Percentiles rank a stretch among this genome's conserved stretches.
These are phyloP conservation scores for Vanrija humicola DNA, from an alignment of 1,284 basidiomycete species.

Conservation along the genomic window DNA sequence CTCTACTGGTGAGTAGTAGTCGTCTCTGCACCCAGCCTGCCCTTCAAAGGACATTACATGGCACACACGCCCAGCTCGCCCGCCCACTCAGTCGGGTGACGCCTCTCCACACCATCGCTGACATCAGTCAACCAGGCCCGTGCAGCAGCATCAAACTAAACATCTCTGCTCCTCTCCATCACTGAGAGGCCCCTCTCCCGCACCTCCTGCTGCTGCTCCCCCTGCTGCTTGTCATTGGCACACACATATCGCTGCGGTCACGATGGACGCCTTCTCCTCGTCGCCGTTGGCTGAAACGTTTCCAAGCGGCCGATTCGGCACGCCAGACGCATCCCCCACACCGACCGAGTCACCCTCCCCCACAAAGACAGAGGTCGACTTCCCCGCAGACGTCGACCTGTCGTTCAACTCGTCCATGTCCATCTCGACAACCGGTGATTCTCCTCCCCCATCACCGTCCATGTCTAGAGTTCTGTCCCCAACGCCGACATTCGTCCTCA, in stretches of 20 bases:
- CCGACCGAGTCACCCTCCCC: slow-evolving; percentile 26
- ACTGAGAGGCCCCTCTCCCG: too few relatives aligned
- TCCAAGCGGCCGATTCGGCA: slow-evolving; percentile 28
- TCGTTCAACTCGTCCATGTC: slow-evolving; percentile 50
- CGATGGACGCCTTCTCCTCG: slow-evolving; percentile 39
- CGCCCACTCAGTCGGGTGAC: too few relatives aligned
- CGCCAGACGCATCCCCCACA: slow-evolving; percentile 2
- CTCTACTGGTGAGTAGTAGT: too few relatives aligned
- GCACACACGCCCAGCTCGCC: too few relatives aligned
- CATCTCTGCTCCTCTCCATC: too few relatives aligned
- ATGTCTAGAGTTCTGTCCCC: slow-evolving; percentile 20
- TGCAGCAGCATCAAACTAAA: too few relatives aligned
- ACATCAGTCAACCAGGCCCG: too few relatives aligned
- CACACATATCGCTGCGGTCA: slow-evolving; percentile 1
- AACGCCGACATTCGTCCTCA: slow-evolving; percentile 21
- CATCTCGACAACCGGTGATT: slow-evolving; percentile 26
- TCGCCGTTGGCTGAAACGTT: slow-evolving; percentile 43
- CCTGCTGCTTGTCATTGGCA: too few relatives aligned
- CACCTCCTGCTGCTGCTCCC: too few relatives aligned
- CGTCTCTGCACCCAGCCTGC: too few relatives aligned
- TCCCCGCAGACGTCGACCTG: slow-evolving; percentile 46
- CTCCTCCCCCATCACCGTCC: slow-evolving; percentile 15
- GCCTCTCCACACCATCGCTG: too few relatives aligned
- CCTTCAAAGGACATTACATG: too few relatives aligned
- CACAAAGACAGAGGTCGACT: slow-evolving; percentile 40